A percentile compares a stretch with the other conserved stretches of the same genome.
These are phyloP conservation scores for Phytopythium aichiense DNA, from an alignment of 352 stramenopile species.

Conservation along the genomic window DNA sequence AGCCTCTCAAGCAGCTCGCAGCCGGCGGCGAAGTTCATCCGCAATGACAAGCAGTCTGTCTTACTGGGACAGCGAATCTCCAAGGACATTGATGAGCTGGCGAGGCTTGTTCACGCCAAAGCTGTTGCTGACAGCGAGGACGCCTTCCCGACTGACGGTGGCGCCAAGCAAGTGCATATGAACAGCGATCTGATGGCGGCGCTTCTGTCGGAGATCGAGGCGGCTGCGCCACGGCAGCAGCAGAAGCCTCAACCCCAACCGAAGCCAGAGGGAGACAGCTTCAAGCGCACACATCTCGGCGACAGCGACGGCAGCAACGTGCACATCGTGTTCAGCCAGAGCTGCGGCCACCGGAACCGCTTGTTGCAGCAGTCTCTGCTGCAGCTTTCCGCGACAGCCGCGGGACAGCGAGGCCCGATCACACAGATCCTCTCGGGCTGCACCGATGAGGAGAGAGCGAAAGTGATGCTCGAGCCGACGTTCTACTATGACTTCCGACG, in stretches of 20 bases:
- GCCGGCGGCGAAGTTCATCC: background rate
- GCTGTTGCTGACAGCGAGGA: background rate
- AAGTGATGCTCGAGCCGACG: conserved; percentile 27
- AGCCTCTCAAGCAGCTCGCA: background rate
- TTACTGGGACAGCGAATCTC: background rate
- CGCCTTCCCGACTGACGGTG: background rate
- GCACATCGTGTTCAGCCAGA: conserved; percentile 51
- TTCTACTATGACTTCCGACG: conserved; percentile 53
- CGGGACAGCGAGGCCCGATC: conserved; percentile 38
- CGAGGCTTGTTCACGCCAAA: background rate
- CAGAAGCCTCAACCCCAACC: background rate
- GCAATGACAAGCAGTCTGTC: background rate
- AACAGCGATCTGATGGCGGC: background rate
- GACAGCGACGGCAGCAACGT: conserved; percentile 19
- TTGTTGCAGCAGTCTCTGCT: conserved; percentile 35
- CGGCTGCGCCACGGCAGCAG: background rate
- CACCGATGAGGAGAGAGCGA: conserved; percentile 19
- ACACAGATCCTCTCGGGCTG: conserved; percentile 53
- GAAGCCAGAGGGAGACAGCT: background rate
- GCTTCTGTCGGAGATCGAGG: background rate
- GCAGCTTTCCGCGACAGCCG: conserved; percentile 35
- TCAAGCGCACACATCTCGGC: background rate
- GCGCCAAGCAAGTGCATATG: background rate
- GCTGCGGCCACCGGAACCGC: conserved; percentile 33
- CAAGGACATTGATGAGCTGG: background rate